Evolutionary conservation across 2,329 filamentous ascomycete genomes (phyloP).

Genomic region (Beauveria medogensis): DNA sequence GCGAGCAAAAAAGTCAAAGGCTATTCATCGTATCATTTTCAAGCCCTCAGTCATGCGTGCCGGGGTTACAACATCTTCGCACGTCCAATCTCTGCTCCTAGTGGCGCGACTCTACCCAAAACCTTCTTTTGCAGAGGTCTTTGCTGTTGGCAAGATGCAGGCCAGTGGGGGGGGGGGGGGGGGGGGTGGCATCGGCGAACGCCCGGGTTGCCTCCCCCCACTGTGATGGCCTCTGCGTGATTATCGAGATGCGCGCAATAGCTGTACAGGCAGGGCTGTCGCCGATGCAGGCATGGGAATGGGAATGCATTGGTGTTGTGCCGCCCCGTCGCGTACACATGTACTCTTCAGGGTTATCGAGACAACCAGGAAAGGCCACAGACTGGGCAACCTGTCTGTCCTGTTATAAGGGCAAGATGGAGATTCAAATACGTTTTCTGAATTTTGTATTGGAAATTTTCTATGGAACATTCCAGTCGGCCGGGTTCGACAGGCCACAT

Average conservation of each 20-base stretch:
- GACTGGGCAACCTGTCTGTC: background rate
- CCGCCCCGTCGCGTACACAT: background rate
- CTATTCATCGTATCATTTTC: background rate
- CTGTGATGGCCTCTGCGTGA: background rate
- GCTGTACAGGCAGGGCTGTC: background rate
- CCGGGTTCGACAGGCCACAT: background rate
- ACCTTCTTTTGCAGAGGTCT: background rate
- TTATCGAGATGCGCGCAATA: slow-evolving; percentile 5
- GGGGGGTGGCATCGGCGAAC: background rate
- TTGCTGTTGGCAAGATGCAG: background rate
- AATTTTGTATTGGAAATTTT: background rate
- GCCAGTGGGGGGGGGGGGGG: background rate
- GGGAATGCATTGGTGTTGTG: background rate
- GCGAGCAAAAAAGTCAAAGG: background rate
- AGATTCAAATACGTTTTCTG: slow-evolving; percentile 5
- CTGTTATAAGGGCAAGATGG: background rate
- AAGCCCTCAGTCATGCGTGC: background rate
- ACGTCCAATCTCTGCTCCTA: background rate
- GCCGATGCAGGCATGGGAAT: background rate
- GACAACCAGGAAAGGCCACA: background rate
- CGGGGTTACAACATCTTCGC: background rate
- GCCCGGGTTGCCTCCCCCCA: slow-evolving; percentile 4
- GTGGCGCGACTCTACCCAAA: background rate
- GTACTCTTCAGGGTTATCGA: background rate
- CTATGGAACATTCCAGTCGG: no score